These are phyloP conservation scores for Penicillium rolfsii DNA, from an alignment of 2,329 filamentous ascomycete species.

Conservation along the genomic window DNA sequence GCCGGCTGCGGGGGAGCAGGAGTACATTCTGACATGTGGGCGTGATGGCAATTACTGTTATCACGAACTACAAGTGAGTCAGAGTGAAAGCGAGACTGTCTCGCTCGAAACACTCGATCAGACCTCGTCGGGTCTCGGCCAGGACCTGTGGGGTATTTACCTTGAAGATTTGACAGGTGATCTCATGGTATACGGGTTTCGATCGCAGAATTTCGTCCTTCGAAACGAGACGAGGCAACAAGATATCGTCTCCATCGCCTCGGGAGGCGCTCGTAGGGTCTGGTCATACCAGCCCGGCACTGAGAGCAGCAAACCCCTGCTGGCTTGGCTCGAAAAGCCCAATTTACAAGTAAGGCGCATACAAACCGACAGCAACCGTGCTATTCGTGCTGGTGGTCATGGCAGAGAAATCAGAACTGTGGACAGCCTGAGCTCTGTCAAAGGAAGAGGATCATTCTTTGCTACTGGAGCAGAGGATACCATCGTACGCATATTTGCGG, in stretches of 20 bases:
- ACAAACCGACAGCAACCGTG: constrained; percentile 44
- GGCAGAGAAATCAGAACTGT: constrained; percentile 80
- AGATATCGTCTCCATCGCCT: constrained; percentile 73
- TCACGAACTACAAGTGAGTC: constrained; percentile 47
- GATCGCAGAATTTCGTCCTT: constrained; percentile 67
- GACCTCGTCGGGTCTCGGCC: constrained; percentile 70
- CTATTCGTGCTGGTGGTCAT: constrained; percentile 72
- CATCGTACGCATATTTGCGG: constrained; percentile 68
- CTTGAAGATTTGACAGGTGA: constrained; percentile 49
- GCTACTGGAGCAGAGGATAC: constrained; percentile 74
- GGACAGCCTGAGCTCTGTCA: constrained; percentile 48
- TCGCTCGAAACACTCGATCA: constrained; percentile 64
- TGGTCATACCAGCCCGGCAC: constrained; percentile 61
- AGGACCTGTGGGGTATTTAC: constrained; percentile 74
- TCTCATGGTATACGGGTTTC: constrained; percentile 30
- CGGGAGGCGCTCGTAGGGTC: constrained; percentile 80
- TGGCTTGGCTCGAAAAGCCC: constrained; percentile 76
- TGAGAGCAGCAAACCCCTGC: constrained; percentile 50
- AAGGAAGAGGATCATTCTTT: constrained; percentile 47
- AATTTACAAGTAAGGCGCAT: constrained; percentile 53
- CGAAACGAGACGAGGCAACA: constrained; percentile 75
- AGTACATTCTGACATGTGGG: constrained; percentile 68
- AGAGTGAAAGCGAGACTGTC: constrained; percentile 33
- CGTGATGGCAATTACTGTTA: constrained; percentile 77
- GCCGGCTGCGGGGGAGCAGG: constrained; percentile 21